Base-by-base conservation (phyloP, 768 basidiomycete species). In the Lactarius trivialis region DNA sequence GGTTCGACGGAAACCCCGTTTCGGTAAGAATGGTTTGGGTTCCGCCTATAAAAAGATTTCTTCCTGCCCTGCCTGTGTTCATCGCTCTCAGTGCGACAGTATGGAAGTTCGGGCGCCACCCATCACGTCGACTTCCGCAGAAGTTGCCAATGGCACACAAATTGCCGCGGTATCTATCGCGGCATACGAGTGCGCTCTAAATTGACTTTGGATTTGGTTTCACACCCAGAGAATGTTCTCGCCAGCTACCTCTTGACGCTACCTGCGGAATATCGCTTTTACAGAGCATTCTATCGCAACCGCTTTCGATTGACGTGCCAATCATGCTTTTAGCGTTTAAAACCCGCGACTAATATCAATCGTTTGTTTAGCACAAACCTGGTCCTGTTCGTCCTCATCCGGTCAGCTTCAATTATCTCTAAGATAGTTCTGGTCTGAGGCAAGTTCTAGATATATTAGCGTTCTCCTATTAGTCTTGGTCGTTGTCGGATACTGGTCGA, bases 401-500 rank as follows among this genome's bases (percentile, higher is more conserved):
- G 51, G 63, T 60, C n/a, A 24, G 52, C 49, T 19, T 24, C 21
- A 26, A 7, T 26, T 15, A 7, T 66, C 49, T 26, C 30, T 30
- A 48, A 11, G 3, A 24, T 21, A 19, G 15, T 30, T 50, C 19
- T 32, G 49, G 32, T 48, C 30, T 41, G 32, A 50, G 41, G 17
- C 12, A 19, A 26, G 34, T 26, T 45, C n/a, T 64, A 81, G 81
- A 49, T 70, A 73, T 58, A 68, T 73, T 41, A 84, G 81, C 68
- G 74, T 83, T 37, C n/a, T 74, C 7, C 76, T 77, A 50, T 74
- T 86, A 61, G 72, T 75, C 7, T 61, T 85, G 57, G 81, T 79
- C 67, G 84, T 79, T 69, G 77, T 82, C 65, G 84, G 83, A 24
- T 85, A 81, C 68, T 86, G 86, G 68, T 77, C 77, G 61, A 55